phyloP scores from a whole-genome alignment of 1,284 basidiomycete genomes.

The Pulveroboletus sp. region DNA sequence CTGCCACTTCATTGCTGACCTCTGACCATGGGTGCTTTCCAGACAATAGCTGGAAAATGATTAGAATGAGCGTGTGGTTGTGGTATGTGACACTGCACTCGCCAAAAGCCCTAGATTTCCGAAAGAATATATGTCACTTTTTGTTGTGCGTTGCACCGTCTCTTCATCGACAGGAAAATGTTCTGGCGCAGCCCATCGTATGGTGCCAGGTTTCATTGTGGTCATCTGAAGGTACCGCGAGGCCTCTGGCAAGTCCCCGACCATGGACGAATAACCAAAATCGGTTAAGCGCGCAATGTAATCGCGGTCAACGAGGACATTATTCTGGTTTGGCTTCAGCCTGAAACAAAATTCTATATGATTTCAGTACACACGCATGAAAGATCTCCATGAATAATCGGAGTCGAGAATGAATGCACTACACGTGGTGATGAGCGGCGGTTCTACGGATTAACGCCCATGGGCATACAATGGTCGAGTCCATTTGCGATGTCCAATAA shows the following conservation, averaged over 20 bases:
- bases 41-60: slow-evolving; percentile 1
- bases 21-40: slow-evolving; percentile 3
- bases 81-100: neutral
- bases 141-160: neutral
- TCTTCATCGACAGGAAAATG: neutral
- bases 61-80: neutral
- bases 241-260: neutral
- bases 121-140: slow-evolving; percentile 13
- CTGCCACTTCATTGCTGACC: neutral
- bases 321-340: neutral
- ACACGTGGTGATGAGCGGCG: neutral
- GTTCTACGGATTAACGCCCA: too few relatives aligned
- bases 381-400: neutral
- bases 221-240: neutral
- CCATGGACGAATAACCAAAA: neutral
- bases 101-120: neutral
- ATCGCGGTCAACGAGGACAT: neutral
- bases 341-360: neutral
- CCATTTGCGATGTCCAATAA: neutral
- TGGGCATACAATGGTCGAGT: neutral
- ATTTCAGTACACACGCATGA: neutral
- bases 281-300: neutral
- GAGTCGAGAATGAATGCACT: slow-evolving; percentile 1
- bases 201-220: neutral
- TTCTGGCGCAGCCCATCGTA: slow-evolving; percentile 5